Evolutionary conservation across 179 eudicot genomes (phyloP).

Genomic region (Corrigiola litoralis): DNA sequence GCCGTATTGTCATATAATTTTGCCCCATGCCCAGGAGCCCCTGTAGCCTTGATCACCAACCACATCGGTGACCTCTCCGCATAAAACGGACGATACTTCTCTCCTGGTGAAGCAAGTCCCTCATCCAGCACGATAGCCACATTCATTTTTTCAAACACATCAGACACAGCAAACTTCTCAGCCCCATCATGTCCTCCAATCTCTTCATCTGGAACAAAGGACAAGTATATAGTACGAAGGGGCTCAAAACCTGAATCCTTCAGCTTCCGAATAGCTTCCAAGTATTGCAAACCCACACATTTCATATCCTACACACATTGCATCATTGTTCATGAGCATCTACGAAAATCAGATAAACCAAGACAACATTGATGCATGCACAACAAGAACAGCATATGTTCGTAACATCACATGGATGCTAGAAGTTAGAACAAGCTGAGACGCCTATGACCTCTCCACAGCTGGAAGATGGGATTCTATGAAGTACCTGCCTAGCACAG

Average conservation of each 20-base stretch:
- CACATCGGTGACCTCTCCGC: conserved; percentile 87
- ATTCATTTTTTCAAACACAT: conserved; percentile 57
- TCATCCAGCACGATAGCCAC: conserved; percentile 82
- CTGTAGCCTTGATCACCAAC: conserved; percentile 77
- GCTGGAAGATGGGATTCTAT: no score
- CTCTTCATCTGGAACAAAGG: conserved; percentile 91
- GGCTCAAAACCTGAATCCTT: conserved; percentile 56
- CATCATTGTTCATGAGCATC: neutral
- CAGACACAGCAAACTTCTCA: conserved; percentile 51
- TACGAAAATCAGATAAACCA: no score
- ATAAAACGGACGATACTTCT: conserved; percentile 54
- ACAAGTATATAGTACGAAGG: conserved; percentile 58
- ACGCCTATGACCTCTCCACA: no score
- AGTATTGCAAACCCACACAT: conserved; percentile 85
- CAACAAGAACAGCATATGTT: no score
- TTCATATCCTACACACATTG: conserved; percentile 57
- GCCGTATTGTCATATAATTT: conserved; percentile 84
- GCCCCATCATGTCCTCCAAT: conserved; percentile 88
- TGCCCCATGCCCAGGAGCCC: conserved; percentile 91
- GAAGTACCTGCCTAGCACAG: no score
- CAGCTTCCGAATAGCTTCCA: conserved; percentile 70
- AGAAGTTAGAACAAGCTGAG: no score
- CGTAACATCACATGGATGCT: no score
- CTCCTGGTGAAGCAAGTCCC: conserved; percentile 64
- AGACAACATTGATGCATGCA: no score